phyloP scores from a whole-genome alignment of 23 red algal genomes.

The Chondrus crispus region DNA sequence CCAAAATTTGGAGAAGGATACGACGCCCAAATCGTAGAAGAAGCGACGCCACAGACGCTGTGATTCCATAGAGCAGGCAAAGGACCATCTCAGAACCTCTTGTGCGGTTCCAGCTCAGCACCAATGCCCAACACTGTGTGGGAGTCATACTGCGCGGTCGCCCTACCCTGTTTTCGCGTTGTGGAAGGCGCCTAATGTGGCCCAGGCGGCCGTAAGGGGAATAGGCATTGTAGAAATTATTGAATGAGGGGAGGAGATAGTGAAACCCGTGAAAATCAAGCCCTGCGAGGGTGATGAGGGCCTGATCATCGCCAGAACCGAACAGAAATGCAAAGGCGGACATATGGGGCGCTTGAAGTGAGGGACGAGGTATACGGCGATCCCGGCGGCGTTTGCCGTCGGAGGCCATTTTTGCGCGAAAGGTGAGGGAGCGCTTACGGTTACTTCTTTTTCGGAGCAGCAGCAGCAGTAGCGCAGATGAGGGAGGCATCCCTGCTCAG shows the following conservation, averaged over 20 bases:
- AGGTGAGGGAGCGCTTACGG: too few species aligned
- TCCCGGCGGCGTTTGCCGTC: neutral
- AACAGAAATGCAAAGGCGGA: neutral
- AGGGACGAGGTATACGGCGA: neutral
- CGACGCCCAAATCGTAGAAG: neutral
- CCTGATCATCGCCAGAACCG: neutral
- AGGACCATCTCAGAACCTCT: neutral
- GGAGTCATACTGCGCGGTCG: neutral
- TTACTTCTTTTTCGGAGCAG: too few species aligned
- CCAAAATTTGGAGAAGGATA: neutral
- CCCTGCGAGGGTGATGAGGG: neutral
- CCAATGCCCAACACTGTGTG: neutral
- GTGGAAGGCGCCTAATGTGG: neutral
- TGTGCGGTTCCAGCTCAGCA: neutral
- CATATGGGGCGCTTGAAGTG: neutral
- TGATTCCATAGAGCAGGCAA: neutral
- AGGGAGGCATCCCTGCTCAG: too few species aligned
- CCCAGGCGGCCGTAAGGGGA: neutral
- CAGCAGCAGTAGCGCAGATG: too few species aligned
- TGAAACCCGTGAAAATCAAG: neutral
- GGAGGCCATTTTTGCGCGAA: too few species aligned
- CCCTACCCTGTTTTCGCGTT: neutral
- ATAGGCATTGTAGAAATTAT: neutral
- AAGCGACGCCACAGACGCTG: neutral
- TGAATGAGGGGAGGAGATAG: neutral